These are phyloP conservation scores for Themeda triandra DNA, from an alignment of 176 grass and related monocot species.

Conservation along the genomic window DNA sequence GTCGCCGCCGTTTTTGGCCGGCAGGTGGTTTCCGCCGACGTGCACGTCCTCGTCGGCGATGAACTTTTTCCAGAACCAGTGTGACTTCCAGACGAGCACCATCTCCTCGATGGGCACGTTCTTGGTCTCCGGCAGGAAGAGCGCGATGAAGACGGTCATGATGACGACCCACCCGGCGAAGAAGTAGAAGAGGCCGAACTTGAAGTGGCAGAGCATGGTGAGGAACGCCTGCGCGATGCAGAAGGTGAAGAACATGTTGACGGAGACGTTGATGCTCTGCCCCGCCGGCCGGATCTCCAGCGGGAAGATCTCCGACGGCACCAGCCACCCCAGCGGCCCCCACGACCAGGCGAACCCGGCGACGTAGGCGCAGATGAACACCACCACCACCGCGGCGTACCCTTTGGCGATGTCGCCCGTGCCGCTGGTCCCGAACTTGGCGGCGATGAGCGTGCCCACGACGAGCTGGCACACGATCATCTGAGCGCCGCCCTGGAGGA, in stretches of 20 bases:
- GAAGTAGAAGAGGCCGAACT: slow-evolving; percentile 96
- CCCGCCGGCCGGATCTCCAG: slow-evolving; percentile 91
- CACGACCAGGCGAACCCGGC: slow-evolving; percentile 96
- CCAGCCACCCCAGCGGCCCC: slow-evolving; percentile 93
- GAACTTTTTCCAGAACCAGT: slow-evolving; percentile 92
- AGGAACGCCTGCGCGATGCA: slow-evolving; percentile 82
- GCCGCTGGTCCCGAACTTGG: slow-evolving; percentile 50
- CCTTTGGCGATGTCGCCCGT: slow-evolving; percentile 44
- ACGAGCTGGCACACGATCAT: slow-evolving; percentile 56
- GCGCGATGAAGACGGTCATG: slow-evolving; percentile 82
- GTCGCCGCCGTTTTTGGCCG: not conserved
- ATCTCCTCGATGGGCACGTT: slow-evolving; percentile 99
- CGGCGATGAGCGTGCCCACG: slow-evolving; percentile 41
- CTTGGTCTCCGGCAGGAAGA: slow-evolving; percentile 97
- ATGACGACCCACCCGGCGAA: slow-evolving; percentile 83
- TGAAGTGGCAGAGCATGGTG: slow-evolving; percentile 91
- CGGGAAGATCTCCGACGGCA: slow-evolving; percentile 97
- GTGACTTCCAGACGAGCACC: slow-evolving; percentile 71
- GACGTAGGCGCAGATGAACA: slow-evolving; percentile 92
- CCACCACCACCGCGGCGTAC: slow-evolving; percentile 61
- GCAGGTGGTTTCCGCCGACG: no score
- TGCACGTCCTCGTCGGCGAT: slow-evolving; percentile 56
- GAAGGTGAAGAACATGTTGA: slow-evolving; percentile 99
- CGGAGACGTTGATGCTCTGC: slow-evolving; percentile 96
- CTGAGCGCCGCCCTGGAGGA: slow-evolving; percentile 54